Evolutionary conservation across 177 flowering plant genomes (phyloP).

Genomic region (Tripterygium wilfordii): DNA sequence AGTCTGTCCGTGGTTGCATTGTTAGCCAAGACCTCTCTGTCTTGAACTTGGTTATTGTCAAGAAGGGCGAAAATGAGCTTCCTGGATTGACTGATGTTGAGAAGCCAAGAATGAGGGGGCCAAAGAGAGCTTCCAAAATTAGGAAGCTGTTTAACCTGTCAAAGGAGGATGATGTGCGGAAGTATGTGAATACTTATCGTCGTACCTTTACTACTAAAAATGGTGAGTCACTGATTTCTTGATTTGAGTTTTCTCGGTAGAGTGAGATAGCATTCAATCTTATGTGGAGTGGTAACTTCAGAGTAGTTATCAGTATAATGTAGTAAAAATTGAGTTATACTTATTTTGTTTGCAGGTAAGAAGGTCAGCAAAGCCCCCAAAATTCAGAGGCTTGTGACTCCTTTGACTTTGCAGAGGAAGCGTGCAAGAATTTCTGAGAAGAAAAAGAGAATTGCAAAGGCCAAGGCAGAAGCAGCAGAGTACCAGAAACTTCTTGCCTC

Average conservation of each 20-base stretch:
- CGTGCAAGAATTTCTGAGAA: conserved; percentile 36
- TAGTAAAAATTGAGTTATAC: neutral
- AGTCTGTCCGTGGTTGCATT: conserved; percentile 44
- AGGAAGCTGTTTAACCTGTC: conserved; percentile 40
- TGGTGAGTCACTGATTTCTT: conserved; percentile 14
- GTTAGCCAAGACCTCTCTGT: conserved; percentile 42
- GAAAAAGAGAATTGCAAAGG: conserved; percentile 42
- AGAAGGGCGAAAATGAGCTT: conserved; percentile 40
- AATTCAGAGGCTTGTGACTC: conserved; percentile 41
- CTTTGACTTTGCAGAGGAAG: conserved; percentile 38
- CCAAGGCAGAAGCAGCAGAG: conserved; percentile 43
- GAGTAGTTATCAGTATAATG: too few relatives aligned
- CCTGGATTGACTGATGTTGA: conserved; percentile 40
- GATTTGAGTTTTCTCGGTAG: neutral
- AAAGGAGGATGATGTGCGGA: conserved; percentile 44
- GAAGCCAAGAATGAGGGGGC: conserved; percentile 47
- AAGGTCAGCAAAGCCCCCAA: conserved; percentile 43
- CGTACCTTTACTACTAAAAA: conserved; percentile 29
- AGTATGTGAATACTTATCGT: conserved; percentile 46
- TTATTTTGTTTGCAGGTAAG: conserved; percentile 23
- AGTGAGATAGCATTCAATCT: too few relatives aligned
- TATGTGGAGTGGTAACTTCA: too few relatives aligned
- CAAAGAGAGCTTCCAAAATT: conserved; percentile 44
- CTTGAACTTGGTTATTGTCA: conserved; percentile 41
- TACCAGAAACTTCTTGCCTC: conserved; percentile 42